phyloP scores from a whole-genome alignment of 78 protist species.

The Polysphondylium violaceum region DNA sequence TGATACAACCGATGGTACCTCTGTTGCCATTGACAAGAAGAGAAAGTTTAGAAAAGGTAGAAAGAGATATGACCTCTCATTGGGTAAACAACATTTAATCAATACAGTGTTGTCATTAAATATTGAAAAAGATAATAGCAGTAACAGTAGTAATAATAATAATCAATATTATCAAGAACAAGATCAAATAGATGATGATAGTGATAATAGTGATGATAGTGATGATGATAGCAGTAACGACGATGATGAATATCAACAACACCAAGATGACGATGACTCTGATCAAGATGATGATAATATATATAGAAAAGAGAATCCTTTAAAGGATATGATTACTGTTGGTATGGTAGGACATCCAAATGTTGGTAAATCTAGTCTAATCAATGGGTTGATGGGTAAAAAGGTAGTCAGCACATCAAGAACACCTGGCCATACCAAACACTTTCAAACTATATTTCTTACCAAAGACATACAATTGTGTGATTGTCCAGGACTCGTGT shows the following conservation, averaged over 20 bases:
- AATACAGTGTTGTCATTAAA: slow-evolving; percentile 24
- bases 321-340: slow-evolving; percentile 24
- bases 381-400: slow-evolving; percentile 89
- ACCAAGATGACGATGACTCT: background rate
- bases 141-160: background rate
- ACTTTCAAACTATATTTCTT: slow-evolving; percentile 89
- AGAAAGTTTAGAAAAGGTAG: slow-evolving; percentile 68
- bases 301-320: background rate
- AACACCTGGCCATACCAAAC: slow-evolving; percentile 97
- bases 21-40: background rate
- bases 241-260: background rate
- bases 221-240: slow-evolving; percentile 16
- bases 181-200: background rate
- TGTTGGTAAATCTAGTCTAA: slow-evolving; percentile 89
- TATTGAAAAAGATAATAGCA: background rate
- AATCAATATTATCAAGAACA: background rate
- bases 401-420: slow-evolving; percentile 85
- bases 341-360: slow-evolving; percentile 94
- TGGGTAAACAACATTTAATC: slow-evolving; percentile 39
- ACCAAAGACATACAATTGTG: slow-evolving; percentile 72
- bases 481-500: slow-evolving; percentile 95
- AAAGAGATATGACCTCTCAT: slow-evolving; percentile 58
- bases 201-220: slow-evolving; percentile 5
- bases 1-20: background rate
- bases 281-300: background rate